Base-by-base conservation (phyloP, 768 basidiomycete genomes). In the Kwoniella botswanensis region DNA sequence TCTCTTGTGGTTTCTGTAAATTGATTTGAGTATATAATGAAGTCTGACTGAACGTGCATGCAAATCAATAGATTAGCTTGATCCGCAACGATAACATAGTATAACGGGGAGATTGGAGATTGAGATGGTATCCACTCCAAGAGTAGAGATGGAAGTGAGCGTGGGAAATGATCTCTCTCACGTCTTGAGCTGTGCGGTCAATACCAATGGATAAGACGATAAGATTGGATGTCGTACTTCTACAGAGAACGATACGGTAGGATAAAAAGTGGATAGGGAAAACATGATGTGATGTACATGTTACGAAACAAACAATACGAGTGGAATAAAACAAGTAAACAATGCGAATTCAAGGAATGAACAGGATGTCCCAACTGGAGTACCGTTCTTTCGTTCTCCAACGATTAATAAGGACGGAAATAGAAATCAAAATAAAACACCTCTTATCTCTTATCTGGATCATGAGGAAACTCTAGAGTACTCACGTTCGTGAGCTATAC, bases 121-220 rank as follows among this genome's bases (percentile, higher is more conserved):
- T 4, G 29, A 58, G 24, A 26, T 24, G 18, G 11, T 13, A 41
- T 58, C 22, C 21, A 41, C 13, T 15, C 12, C 57, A 58, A 55
- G 24, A n/a, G 24, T 15, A 58, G 2, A 21, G 15, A 13, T 11
- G 26, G 12, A 15, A 26, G 11, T 18, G 21, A 21, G 54, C 24
- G 54, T 21, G 54, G 11, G 54, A 26, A 58, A 26, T 58, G 0
- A 35, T 58, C 15, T 29, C 12, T 35, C 57, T 58, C 57, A 58
- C 57, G 57, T 58, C 26, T 58, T 58, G 24, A 58, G 17, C 18
- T 58, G 57, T 35, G 57, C 57, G 21, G 57, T 58, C 21, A 58
- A 35, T 10, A 58, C 57, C 26, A 58, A 58, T 13, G 57, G 57
- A 35, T 29, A 26, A 35, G 57, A 24, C 57, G 29, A 58, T 17